Evolutionary conservation across 1,284 basidiomycete species (phyloP).

Genomic region (Trametes polyzona): DNA sequence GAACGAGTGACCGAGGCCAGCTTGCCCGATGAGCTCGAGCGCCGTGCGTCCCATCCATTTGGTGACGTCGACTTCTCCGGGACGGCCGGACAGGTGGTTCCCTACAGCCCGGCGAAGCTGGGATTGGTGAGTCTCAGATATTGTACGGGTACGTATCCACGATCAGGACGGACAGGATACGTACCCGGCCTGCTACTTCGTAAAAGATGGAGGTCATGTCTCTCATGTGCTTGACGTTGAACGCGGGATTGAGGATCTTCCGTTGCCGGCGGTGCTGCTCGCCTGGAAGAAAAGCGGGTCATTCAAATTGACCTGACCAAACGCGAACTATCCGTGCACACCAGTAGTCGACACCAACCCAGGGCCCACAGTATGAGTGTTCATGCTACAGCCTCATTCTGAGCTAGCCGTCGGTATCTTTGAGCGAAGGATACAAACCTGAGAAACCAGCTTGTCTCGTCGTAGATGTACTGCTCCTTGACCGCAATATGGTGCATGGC

Average conservation of each 20-base stretch:
- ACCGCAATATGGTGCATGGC: constrained; percentile 26
- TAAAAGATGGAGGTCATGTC: constrained; percentile 22
- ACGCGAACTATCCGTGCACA: background rate
- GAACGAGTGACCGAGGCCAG: constrained; percentile 26
- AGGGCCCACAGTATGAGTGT: constrained; percentile 12
- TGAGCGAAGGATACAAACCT: background rate
- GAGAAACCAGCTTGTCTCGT: constrained; percentile 20
- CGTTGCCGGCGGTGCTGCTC: constrained; percentile 22
- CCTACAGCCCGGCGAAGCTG: constrained; percentile 15
- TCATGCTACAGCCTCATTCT: constrained; percentile 2
- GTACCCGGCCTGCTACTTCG: constrained; percentile 16
- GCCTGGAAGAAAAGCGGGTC: constrained; percentile 2
- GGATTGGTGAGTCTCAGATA: no score
- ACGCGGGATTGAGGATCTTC: constrained; percentile 24
- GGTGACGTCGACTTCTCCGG: constrained; percentile 22
- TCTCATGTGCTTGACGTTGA: constrained; percentile 23
- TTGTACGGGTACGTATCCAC: no score
- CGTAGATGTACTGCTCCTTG: constrained; percentile 27
- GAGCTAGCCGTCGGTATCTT: background rate
- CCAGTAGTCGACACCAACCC: constrained; percentile 16
- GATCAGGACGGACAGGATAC: background rate
- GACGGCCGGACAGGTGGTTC: background rate
- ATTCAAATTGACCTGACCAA: background rate
- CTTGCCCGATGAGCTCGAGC: constrained; percentile 26
- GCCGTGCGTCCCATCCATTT: constrained; percentile 26